Evolutionary conservation across 176 grass and related monocot species (phyloP).

Genomic region (Ananas comosus): DNA sequence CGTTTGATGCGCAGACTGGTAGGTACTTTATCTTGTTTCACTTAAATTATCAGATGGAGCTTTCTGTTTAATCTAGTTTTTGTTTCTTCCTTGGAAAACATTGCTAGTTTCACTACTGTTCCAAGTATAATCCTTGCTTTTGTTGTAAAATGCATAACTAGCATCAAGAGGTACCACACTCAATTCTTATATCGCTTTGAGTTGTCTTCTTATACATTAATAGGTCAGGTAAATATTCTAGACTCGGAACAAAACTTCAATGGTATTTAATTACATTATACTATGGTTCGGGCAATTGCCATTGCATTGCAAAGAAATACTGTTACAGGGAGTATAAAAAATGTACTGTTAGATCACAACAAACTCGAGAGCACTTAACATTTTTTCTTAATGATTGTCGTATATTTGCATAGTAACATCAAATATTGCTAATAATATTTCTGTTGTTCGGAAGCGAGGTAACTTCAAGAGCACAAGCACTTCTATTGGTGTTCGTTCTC

Average conservation of each 20-base stretch:
- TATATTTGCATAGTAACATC: no score
- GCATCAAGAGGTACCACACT: neutral
- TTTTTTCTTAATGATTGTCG: neutral
- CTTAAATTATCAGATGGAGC: neutral
- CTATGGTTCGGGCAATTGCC: neutral
- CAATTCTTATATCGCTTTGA: neutral
- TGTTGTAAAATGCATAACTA: neutral
- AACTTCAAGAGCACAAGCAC: conserved; percentile 81
- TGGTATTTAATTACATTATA: neutral
- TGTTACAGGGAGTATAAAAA: neutral
- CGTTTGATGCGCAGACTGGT: conserved; percentile 96
- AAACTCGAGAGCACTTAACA: neutral
- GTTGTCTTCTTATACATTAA: neutral
- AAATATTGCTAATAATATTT: no score
- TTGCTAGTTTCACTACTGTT: neutral
- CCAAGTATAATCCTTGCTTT: neutral
- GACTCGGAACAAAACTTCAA: neutral
- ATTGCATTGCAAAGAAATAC: neutral
- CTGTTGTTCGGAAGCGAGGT: conserved; percentile 35
- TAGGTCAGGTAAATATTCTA: neutral
- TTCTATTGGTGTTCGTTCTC: conserved; percentile 91
- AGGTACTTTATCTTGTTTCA: conserved; percentile 9
- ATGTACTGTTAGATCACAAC: neutral
- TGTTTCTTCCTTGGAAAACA: conserved; percentile 5
- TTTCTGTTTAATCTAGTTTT: conserved; percentile 5